phyloP scores from a whole-genome alignment of 805 yeast genomes.

The Suhomyces xylopsoci region DNA sequence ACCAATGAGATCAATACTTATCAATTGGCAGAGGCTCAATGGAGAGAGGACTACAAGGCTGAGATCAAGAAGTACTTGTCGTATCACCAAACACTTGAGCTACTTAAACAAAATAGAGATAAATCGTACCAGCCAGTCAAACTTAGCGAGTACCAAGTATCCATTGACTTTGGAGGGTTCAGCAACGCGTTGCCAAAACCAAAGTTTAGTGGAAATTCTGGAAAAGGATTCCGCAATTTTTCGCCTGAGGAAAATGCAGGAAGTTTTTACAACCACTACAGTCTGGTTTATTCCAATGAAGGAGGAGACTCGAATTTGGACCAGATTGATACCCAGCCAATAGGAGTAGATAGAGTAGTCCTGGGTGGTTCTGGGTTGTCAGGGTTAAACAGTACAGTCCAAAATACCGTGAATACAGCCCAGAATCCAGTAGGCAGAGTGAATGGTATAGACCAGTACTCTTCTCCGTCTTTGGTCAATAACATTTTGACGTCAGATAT shows the following conservation, averaged over 20 bases:
- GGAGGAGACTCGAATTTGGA: constrained; percentile 3
- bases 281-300: constrained; percentile 17
- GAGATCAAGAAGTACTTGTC: constrained; percentile 30
- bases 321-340: constrained; percentile 9
- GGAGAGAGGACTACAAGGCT: constrained; percentile 27
- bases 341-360: constrained; percentile 3
- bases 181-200: constrained; percentile 25
- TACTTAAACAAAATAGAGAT: constrained; percentile 21
- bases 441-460: neutral
- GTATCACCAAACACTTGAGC: constrained; percentile 26
- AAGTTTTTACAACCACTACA: constrained; percentile 12
- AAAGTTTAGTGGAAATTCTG: neutral
- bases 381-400: neutral
- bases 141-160: constrained; percentile 35
- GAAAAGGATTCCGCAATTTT: constrained; percentile 8
- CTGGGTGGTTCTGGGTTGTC: no score
- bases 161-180: constrained; percentile 39
- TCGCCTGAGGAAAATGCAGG: constrained; percentile 10
- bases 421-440: neutral
- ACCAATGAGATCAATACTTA: constrained; percentile 22
- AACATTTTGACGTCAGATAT: neutral
- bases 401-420: neutral
- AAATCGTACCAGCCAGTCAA: constrained; percentile 28
- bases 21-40: constrained; percentile 26
- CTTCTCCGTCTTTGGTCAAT: neutral